Percentiles rank a stretch among this genome's conserved stretches.
Conservation (phyloP, 306 rosid genomes). For the Vigna reflexopilosa region DNA sequence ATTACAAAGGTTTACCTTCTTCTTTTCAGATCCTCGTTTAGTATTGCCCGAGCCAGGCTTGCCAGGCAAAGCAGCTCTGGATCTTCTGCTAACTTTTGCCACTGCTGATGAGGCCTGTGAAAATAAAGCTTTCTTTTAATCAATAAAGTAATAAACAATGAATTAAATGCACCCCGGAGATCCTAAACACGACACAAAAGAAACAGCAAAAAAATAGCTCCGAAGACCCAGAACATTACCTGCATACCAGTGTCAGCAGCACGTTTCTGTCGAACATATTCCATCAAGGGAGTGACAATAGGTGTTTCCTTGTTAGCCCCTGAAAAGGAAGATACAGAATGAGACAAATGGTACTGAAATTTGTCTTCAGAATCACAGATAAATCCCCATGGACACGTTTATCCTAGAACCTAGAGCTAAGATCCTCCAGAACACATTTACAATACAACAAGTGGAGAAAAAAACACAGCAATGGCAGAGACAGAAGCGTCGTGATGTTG, state of each 20-base stretch:
- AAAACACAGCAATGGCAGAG: neutral
- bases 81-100: constrained; percentile 77
- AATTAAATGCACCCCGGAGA: neutral
- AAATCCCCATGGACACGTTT: constrained; percentile 5
- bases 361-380: constrained; percentile 9
- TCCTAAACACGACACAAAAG: neutral
- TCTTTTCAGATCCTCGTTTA: constrained; percentile 82
- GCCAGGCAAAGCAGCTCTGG: constrained; percentile 59
- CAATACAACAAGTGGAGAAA: neutral
- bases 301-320: constrained; percentile 80
- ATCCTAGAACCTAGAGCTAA: constrained; percentile 24
- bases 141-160: neutral
- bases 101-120: constrained; percentile 62
- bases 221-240: constrained; percentile 53
- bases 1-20: constrained; percentile 58
- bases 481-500: neutral
- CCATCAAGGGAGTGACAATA: constrained; percentile 91
- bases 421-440: constrained; percentile 31
- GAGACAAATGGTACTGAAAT: constrained; percentile 21
- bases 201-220: neutral
- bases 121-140: neutral
- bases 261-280: constrained; percentile 86
- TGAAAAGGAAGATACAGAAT: constrained; percentile 47
- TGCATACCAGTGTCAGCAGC: constrained; percentile 65
- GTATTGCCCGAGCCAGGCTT: constrained; percentile 61